Evolutionary conservation across 2,329 filamentous ascomycete genomes (phyloP), one percentile per base, ranked within the genome.

Genomic region (Fusarium continuum): DNA sequence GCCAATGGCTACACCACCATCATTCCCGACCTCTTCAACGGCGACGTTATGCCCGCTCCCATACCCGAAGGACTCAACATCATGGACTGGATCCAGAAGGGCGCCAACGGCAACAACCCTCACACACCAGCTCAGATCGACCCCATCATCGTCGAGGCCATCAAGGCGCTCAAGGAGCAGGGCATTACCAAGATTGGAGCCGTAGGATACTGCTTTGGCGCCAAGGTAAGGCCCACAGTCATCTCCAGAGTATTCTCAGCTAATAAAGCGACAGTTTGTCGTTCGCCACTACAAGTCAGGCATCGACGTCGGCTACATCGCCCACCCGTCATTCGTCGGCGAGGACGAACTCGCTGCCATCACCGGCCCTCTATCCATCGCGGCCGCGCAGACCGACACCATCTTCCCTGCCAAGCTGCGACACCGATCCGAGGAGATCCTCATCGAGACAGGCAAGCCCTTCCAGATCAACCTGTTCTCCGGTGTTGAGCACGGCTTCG

Each of bases 381-480:
- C 88, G 9, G 87, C 86, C 29, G 88, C 88, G 20, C 85, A 90
- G 72, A 84, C 74, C 14, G 88, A 91, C 71, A 40, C 55, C 19
- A 81, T 89, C 71, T 87, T 90, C 78, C 79, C 86, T 0, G 72
- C 80, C 2, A 79, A 81, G 22, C 81, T 83, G 69, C 82, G 88
- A 29, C 76, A 81, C 61, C 76, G 82, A 70, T 82, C 85, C 4
- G 88, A 91, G 74, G 81, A 82, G 22, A 82, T 89, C 23, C 80
- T 92, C 36, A 71, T 74, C 26, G 76, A 82, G 47, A 82, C 81
- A 23, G 77, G 75, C 4, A 75, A 81, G 54, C 77, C 87, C 8
- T 94, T 88, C 76, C 88, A 92, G 74, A 83, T 93, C 55, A 86
- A 82, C 61, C 76, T 94, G 35, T 94, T 88, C 79, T 85, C 85